Evolutionary conservation across 495 filamentous ascomycete genomes (phyloP), one percentile per base, ranked within the genome.

Genomic region (Cladorrhinum samala): DNA sequence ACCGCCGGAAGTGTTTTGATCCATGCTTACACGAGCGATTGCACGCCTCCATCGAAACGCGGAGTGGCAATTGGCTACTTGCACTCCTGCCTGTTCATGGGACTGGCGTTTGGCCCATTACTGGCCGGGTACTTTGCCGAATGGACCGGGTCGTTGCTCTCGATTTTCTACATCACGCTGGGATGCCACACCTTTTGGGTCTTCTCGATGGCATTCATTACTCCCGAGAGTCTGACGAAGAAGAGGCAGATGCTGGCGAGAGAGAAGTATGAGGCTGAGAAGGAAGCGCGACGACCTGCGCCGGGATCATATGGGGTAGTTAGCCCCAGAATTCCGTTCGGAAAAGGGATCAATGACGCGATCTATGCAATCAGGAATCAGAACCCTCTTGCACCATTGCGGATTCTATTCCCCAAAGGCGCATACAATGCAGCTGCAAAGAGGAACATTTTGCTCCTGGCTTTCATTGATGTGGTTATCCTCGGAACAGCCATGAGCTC

Each of bases 11-110:
- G 89, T 74, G 87, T 93, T 9, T 62, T 97, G 37, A 82, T 80
- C 19, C 82, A 91, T 61, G 86, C 92, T 0, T 98, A 97, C 65
- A 86, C 84, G 5, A 80, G 88, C 38, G 93, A 98, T 64, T 95
- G 89, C 68, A 92, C 93, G 11, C 73, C 83, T 14, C 87, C 89
- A 0, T 82, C 83, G 23, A 79, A 80, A 54, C 81, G 93, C 17
- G 88, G 84, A 43, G 85, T 93, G n/a, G 82, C 83, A 19, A 95
- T 98, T 66, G 91, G 87, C 2, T 89, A 88, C 57, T 86, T 95
- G 54, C 89, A 96, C 60, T 90, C 88, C 13, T 85, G 83, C 59
- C 74, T 98, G 14, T 98, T 95, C 62, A 77, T 80, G 8, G 93
- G 93, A 21, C 83, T 96, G 43, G 91, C 93, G 3, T 54, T 87